Base-by-base conservation (phyloP, 805 yeast species). In the Suhomyces sp. region DNA sequence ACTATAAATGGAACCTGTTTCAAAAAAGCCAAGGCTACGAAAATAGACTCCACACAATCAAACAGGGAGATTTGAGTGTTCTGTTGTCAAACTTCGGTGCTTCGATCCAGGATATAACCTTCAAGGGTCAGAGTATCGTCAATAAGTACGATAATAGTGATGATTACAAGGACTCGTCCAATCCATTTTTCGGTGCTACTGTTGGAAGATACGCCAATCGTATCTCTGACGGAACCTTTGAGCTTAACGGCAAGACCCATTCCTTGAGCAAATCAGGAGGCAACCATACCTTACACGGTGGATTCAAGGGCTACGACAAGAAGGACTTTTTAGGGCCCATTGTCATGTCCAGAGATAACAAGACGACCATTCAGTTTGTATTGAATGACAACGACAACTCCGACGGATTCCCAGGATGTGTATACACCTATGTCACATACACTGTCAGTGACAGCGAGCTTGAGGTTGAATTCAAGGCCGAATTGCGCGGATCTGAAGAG, bases 141-240 rank as follows among this genome's bases (percentile, higher is more conserved):
- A 59, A 68, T 44, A 78, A 78, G 5, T 78, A 72, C 52, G 67
- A 69, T 4, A 59, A 64, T 40, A 73, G 70, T 25, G 57, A 49
- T 5, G 66, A 63, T 43, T 74, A 72, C 57, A 51, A 57, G 24
- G 53, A 58, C 41, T 54, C 62, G 17, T 61, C 71, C 29, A 77
- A 80, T 59, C 82, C 83, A 17, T 82, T 71, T 61, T 75, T 84
- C 51, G 89, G 89, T 35, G 82, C 87, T 25, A 80, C 86, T 17
- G 77, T 84, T 39, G 90, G 90, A 25, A 74, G 89, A 44, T 78
- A 73, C 53, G 88, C 88, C 49, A 85, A 85, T 64, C 74, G 89
- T 52, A 77, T 85, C 47, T 59, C 66, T 9, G 68, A 70, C 43
- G 85, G 82, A 27, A 55, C 61, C 47, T 72, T 81, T 55, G 48